Conservation (phyloP, 345 rosid species). For the Garcia nutans region DNA sequence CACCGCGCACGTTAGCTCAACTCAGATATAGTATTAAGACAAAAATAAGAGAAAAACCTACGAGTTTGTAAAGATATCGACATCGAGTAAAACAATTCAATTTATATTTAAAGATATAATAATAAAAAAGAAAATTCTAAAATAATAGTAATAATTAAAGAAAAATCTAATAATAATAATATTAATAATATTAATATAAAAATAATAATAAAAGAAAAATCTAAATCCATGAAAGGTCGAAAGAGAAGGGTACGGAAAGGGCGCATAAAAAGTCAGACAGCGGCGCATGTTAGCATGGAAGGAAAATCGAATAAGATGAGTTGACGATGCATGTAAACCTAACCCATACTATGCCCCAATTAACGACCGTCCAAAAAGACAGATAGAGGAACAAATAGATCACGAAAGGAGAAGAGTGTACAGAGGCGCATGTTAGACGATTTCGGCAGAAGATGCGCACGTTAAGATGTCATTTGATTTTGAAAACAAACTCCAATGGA, state of each 20-base stretch:
- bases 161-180: background rate
- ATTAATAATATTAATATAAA: too few relatives aligned
- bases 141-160: background rate
- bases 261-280: background rate
- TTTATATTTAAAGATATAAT: too few relatives aligned
- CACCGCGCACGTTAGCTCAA: constrained; percentile 8
- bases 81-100: too few relatives aligned
- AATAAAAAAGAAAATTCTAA: too few relatives aligned
- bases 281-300: constrained; percentile 16
- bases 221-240: background rate
- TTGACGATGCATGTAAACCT: too few relatives aligned
- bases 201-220: background rate
- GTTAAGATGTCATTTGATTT: background rate
- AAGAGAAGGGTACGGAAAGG: too few relatives aligned
- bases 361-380: background rate
- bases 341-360: too few relatives aligned
- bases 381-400: background rate
- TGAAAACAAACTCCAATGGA: background rate
- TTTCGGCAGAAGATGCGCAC: background rate
- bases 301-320: background rate
- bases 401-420: background rate
- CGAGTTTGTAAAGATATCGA: too few relatives aligned
- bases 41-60: background rate
- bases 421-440: background rate
- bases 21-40: background rate